Conservation (phyloP, 2,329 filamentous ascomycete genomes). For the Pseudogymnoascus sp. region DNA sequence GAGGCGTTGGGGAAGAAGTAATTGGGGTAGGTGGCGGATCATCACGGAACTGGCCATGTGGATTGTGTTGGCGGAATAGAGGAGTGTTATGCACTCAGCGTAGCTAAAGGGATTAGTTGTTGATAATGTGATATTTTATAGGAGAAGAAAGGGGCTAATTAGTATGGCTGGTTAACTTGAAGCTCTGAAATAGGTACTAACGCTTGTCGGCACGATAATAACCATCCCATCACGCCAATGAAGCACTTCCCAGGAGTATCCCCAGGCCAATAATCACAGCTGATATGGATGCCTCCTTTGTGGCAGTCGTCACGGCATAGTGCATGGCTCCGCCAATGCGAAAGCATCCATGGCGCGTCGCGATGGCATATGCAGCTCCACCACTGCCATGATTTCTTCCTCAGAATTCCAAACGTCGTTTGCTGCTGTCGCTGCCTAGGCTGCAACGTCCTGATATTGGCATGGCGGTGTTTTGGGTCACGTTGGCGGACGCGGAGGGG, state of each 20-base stretch:
- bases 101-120: neutral
- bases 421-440: neutral
- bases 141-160: neutral
- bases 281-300: too few species aligned
- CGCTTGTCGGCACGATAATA: neutral
- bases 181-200: neutral
- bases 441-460: neutral
- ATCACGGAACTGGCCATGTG: neutral
- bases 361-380: neutral
- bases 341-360: neutral
- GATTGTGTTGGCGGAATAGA: neutral
- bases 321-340: neutral
- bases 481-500: neutral
- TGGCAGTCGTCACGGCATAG: too few species aligned
- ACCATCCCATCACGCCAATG: neutral
- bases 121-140: neutral
- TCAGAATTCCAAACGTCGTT: neutral
- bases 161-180: neutral
- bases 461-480: neutral
- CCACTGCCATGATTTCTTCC: neutral
- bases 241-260: neutral
- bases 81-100: neutral
- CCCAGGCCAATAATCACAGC: neutral
- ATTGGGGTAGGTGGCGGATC: neutral
- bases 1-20: neutral